phyloP scores from a whole-genome alignment of 2,329 filamentous ascomycete species.

The Parastagonospora nodorum region DNA sequence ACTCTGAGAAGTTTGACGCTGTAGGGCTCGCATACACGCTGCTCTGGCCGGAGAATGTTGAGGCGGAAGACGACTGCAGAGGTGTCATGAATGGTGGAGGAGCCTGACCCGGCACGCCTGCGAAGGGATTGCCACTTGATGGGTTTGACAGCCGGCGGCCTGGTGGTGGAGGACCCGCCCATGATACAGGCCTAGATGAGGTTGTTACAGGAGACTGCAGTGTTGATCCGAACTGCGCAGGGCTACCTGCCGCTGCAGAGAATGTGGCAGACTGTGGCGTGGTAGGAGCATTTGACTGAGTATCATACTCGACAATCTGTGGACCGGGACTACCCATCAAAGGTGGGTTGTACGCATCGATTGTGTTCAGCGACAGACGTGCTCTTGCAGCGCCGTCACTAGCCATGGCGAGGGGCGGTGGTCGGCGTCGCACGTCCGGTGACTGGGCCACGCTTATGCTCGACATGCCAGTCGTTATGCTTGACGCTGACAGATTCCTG shows the following conservation, averaged over 20 bases:
- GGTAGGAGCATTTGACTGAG: conserved; percentile 73
- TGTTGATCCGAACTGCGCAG: conserved; percentile 67
- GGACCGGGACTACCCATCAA: conserved; percentile 65
- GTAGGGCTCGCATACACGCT: conserved; percentile 71
- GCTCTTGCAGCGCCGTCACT: conserved; percentile 66
- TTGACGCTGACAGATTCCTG: conserved; percentile 84
- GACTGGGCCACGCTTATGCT: conserved; percentile 61
- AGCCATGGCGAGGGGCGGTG: conserved; percentile 82
- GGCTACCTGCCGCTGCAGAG: conserved; percentile 76
- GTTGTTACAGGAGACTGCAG: conserved; percentile 75
- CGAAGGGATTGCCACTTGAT: conserved; percentile 74
- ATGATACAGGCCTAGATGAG: conserved; percentile 71
- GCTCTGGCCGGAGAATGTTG: conserved; percentile 61
- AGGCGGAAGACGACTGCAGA: conserved; percentile 60
- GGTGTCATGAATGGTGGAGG: conserved; percentile 63
- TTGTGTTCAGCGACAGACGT: conserved; percentile 58
- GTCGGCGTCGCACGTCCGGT: conserved; percentile 67
- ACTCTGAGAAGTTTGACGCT: conserved; percentile 65
- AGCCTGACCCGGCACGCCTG: conserved; percentile 65
- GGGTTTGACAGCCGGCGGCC: conserved; percentile 82
- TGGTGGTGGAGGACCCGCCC: conserved; percentile 72
- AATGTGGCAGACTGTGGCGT: conserved; percentile 86
- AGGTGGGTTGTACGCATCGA: conserved; percentile 69
- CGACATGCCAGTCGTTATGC: conserved; percentile 76
- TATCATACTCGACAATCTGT: conserved; percentile 67